Conservation (phyloP, 2,329 filamentous ascomycete genomes). For the Paramyrothecium sp. region DNA sequence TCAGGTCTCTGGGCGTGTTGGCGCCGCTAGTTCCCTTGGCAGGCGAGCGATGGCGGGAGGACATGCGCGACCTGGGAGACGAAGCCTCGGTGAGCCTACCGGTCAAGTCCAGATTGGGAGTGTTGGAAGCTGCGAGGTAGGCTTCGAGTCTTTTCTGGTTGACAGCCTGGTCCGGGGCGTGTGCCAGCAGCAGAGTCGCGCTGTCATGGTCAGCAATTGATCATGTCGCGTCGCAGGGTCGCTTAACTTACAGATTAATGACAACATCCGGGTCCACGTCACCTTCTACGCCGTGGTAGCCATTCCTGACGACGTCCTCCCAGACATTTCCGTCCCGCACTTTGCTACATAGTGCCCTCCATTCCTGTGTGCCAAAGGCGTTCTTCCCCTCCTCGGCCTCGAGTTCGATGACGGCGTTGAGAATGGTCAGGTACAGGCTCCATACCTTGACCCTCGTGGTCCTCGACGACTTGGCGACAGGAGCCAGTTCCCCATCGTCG, state of each 20-base stretch:
- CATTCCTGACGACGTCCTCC: constrained; percentile 86
- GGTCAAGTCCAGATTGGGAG: constrained; percentile 70
- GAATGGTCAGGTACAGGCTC: constrained; percentile 91
- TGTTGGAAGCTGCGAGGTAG: constrained; percentile 76
- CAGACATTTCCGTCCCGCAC: constrained; percentile 90
- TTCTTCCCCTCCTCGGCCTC: constrained; percentile 88
- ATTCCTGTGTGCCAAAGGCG: constrained; percentile 81
- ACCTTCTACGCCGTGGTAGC: constrained; percentile 84
- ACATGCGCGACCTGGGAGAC: constrained; percentile 31
- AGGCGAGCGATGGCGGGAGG: constrained; percentile 41
- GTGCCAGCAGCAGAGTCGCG: constrained; percentile 85
- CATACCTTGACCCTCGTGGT: constrained; percentile 91
- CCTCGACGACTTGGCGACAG: constrained; percentile 76
- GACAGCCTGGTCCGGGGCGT: constrained; percentile 76
- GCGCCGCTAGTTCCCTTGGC: constrained; percentile 60
- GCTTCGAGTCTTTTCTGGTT: constrained; percentile 88
- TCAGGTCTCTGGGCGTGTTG: constrained; percentile 80
- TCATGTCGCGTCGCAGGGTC: constrained; percentile 1
- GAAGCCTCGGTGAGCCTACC: constrained; percentile 55
- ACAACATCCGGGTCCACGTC: constrained; percentile 95
- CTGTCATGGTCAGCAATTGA: constrained; percentile 43
- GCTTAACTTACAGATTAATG: constrained; percentile 68
- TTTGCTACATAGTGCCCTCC: constrained; percentile 77
- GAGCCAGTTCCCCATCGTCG: constrained; percentile 59
- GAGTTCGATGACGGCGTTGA: constrained; percentile 88